A percentile compares a stretch with the other conserved stretches of the same genome.
These are phyloP conservation scores for Buddleja alternifolia DNA, from an alignment of 257 asterid species.

Conservation along the genomic window DNA sequence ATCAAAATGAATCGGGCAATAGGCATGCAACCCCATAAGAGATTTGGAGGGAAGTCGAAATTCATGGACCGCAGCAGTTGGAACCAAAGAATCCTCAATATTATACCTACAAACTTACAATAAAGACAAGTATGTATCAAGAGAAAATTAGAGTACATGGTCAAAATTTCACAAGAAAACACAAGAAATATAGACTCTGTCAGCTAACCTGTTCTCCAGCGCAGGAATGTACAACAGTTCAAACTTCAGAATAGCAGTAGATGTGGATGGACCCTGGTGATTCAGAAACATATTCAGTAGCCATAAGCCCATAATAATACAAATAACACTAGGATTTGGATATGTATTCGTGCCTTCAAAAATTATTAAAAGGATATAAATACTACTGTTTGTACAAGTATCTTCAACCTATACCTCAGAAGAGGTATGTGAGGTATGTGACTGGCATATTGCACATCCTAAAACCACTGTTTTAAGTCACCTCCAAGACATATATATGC, in stretches of 20 bases:
- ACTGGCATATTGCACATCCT: not conserved
- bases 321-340: not conserved
- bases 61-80: slow-evolving; percentile 90
- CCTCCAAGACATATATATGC: slow-evolving; percentile 6
- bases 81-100: slow-evolving; percentile 66
- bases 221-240: slow-evolving; percentile 90
- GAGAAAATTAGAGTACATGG: not conserved
- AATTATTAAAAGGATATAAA: not conserved
- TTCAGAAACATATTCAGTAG: slow-evolving; percentile 31
- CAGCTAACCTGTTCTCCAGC: slow-evolving; percentile 71
- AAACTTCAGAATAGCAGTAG: slow-evolving; percentile 85
- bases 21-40: slow-evolving; percentile 90
- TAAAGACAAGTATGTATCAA: not conserved
- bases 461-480: slow-evolving; percentile 13
- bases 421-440: too few relatives aligned
- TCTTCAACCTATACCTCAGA: too few relatives aligned
- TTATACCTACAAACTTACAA: slow-evolving; percentile 52
- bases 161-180: not conserved
- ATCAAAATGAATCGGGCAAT: slow-evolving; percentile 96
- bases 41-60: slow-evolving; percentile 92
- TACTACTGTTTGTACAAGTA: not conserved
- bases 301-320: not conserved
- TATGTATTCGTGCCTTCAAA: not conserved
- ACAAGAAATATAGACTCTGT: slow-evolving; percentile 7
- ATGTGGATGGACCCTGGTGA: slow-evolving; percentile 67